Percentiles rank a stretch among this genome's conserved stretches.
phyloP scores from a whole-genome alignment of 1,139 yeast species.

The Geotrichum cucujoidarum region DNA sequence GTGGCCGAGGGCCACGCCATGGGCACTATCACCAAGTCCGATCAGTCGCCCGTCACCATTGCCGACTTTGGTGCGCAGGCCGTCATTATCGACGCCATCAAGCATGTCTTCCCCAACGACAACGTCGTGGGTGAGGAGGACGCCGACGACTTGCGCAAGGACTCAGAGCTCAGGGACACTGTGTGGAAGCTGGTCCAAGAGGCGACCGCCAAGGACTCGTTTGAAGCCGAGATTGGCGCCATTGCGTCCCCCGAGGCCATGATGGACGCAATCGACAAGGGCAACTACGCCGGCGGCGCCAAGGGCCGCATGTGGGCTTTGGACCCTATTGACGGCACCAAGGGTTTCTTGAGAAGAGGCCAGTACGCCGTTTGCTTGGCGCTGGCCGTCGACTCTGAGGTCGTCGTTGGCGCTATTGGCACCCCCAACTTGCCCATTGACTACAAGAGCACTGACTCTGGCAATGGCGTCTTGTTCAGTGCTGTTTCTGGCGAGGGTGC shows the following conservation, averaged over 20 bases:
- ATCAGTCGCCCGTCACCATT: conserved; percentile 90
- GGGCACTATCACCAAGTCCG: conserved; percentile 67
- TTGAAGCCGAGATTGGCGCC: conserved; percentile 29
- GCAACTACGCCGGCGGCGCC: conserved; percentile 70
- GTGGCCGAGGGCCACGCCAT: conserved; percentile 55
- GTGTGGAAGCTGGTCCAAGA: conserved; percentile 36
- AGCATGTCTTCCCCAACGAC: conserved; percentile 73
- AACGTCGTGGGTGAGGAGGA: conserved; percentile 94
- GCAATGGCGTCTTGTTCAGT: conserved; percentile 64
- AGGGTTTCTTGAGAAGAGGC: conserved; percentile 91
- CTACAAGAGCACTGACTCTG: conserved; percentile 31
- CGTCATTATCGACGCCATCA: conserved; percentile 76
- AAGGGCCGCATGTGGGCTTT: conserved; percentile 90
- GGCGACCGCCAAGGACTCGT: conserved; percentile 31
- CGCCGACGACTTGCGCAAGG: conserved; percentile 56
- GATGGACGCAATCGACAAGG: conserved; percentile 66
- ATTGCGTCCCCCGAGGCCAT: conserved; percentile 48
- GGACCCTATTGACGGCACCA: conserved; percentile 98
- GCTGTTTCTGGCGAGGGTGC: conserved; percentile 77
- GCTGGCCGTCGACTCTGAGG: conserved; percentile 76
- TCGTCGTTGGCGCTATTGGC: conserved; percentile 87
- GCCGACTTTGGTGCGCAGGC: conserved; percentile 98
- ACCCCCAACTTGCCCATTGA: conserved; percentile 80
- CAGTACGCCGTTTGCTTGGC: conserved; percentile 97
- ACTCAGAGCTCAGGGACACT: conserved; percentile 43